Evolutionary conservation across 768 basidiomycete genomes (phyloP).

Genomic region (Mycena filopes): DNA sequence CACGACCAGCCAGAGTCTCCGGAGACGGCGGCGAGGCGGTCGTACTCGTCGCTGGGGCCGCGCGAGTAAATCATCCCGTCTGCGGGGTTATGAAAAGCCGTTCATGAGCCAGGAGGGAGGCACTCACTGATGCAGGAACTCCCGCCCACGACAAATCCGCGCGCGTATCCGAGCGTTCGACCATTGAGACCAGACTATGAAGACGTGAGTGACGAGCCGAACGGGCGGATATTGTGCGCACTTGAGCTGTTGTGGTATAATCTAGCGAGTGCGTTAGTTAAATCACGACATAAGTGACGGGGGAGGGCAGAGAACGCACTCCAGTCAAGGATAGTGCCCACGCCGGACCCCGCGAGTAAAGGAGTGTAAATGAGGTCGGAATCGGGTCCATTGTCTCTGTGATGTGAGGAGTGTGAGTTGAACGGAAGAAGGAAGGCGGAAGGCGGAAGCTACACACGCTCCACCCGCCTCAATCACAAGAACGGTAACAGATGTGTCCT

Average conservation of each 20-base stretch:
- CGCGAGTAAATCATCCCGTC: slow-evolving; percentile 35
- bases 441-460: not conserved
- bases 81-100: no score
- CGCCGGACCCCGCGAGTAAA: slow-evolving; percentile 9
- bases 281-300: no score
- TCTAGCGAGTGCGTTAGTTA: slow-evolving; percentile 9
- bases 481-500: slow-evolving; percentile 45
- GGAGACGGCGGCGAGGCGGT: slow-evolving; percentile 31
- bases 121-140: slow-evolving; percentile 32
- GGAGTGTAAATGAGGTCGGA: slow-evolving; percentile 4
- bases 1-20: slow-evolving; percentile 39
- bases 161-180: slow-evolving; percentile 23
- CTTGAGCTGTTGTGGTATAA: slow-evolving; percentile 7
- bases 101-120: no score
- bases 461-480: slow-evolving; percentile 46
- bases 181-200: slow-evolving; percentile 32
- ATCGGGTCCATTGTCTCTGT: slow-evolving; percentile 13
- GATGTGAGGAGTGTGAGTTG: not conserved
- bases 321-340: slow-evolving; percentile 19
- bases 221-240: not conserved
- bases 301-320: no score
- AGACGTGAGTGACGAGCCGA: not conserved
- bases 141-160: slow-evolving; percentile 36
- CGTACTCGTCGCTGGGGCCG: slow-evolving; percentile 35
- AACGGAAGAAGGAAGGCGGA: not conserved